phyloP scores from a whole-genome alignment of 306 rosid genomes.

The Glycyrrhiza uralensis region DNA sequence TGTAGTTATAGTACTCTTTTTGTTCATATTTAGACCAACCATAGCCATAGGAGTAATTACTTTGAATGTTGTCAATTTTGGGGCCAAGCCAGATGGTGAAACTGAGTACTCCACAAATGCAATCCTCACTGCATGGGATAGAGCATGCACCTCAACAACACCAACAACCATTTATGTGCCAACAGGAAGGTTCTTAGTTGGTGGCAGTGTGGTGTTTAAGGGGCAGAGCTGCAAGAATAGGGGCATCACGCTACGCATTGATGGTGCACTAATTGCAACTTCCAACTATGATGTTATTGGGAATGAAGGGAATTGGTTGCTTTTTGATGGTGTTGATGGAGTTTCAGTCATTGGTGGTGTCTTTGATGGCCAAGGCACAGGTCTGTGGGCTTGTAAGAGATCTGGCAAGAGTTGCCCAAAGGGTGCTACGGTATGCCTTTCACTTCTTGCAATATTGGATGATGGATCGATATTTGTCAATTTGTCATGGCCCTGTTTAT shows the following conservation, averaged over 20 bases:
- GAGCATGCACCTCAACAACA: constrained; percentile 36
- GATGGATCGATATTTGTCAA: too few species aligned
- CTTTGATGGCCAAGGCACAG: constrained; percentile 49
- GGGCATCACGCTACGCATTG: constrained; percentile 31
- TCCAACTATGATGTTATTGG: constrained; percentile 42
- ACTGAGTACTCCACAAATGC: constrained; percentile 38
- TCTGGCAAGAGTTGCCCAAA: constrained; percentile 42
- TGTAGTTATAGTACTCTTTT: not conserved
- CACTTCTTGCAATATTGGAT: not conserved
- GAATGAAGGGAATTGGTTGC: constrained; percentile 35
- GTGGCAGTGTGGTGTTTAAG: constrained; percentile 17
- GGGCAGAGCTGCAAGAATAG: constrained; percentile 48
- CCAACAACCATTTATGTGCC: constrained; percentile 45
- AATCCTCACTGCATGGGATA: constrained; percentile 36
- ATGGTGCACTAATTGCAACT: constrained; percentile 45
- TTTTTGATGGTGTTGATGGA: constrained; percentile 35
- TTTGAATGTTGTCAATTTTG: constrained; percentile 30
- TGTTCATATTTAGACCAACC: constrained; percentile 2
- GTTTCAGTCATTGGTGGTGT: constrained; percentile 41
- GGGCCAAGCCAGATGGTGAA: constrained; percentile 35
- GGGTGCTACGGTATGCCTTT: constrained; percentile 45
- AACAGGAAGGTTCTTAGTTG: constrained; percentile 35
- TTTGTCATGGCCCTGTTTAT: too few species aligned
- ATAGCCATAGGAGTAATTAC: not conserved
- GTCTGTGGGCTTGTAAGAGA: constrained; percentile 49